Conservation (phyloP, 495 filamentous ascomycete species). For the Astrothelium macrocarpum region DNA sequence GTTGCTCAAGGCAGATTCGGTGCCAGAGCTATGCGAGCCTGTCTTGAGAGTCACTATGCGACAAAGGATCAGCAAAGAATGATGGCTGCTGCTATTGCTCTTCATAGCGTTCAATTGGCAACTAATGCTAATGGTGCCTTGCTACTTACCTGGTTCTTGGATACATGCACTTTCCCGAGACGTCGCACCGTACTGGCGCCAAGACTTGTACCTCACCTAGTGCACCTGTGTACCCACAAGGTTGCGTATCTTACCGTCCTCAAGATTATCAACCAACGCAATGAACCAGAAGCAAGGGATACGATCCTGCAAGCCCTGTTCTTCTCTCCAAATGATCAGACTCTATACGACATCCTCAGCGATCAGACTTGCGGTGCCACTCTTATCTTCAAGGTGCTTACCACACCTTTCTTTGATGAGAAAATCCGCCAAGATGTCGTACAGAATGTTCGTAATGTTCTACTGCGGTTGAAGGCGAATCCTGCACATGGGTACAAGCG, state of each 20-base stretch:
- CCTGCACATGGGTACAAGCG: constrained; percentile 96
- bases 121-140: constrained; percentile 95
- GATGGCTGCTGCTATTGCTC: constrained; percentile 86
- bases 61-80: constrained; percentile 92
- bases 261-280: constrained; percentile 97
- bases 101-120: constrained; percentile 92
- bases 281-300: constrained; percentile 89
- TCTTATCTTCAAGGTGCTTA: constrained; percentile 94
- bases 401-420: constrained; percentile 96
- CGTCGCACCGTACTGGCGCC: constrained; percentile 88
- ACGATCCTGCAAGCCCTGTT: constrained; percentile 85
- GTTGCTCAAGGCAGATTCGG: constrained; percentile 88
- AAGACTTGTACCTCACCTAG: constrained; percentile 87
- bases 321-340: constrained; percentile 82
- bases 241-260: constrained; percentile 95
- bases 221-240: constrained; percentile 96
- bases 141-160: constrained; percentile 93
- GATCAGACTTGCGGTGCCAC: constrained; percentile 91
- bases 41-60: constrained; percentile 89
- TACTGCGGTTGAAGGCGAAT: constrained; percentile 82
- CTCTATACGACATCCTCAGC: constrained; percentile 79
- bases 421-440: constrained; percentile 76
- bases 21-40: constrained; percentile 91
- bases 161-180: constrained; percentile 92
- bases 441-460: constrained; percentile 81